Evolutionary conservation across 1,284 basidiomycete genomes (phyloP).

Genomic region (Trichosporon ovoides): DNA sequence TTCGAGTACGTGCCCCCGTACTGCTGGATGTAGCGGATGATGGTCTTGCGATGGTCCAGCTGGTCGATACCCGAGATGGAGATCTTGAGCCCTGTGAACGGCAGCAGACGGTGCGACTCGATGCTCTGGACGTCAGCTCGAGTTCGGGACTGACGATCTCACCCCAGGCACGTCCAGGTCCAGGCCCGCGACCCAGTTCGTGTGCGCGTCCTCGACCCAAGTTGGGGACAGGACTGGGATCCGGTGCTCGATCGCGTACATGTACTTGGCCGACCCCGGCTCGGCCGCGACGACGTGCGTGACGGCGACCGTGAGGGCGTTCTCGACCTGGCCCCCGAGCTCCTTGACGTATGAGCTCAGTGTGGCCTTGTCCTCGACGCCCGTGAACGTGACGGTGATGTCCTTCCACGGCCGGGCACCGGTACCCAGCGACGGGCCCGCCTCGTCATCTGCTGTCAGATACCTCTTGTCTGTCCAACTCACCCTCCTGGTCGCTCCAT

Average conservation of each 20-base stretch:
- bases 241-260: constrained; percentile 41
- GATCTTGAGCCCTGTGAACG: constrained; percentile 39
- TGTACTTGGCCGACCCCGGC: constrained; percentile 38
- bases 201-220: constrained; percentile 38
- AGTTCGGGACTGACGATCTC: neutral
- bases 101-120: constrained; percentile 27
- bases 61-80: constrained; percentile 40
- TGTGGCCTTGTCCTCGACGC: constrained; percentile 40
- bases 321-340: constrained; percentile 37
- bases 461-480: neutral
- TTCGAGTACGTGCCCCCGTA: constrained; percentile 44
- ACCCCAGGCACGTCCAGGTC: constrained; percentile 29
- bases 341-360: constrained; percentile 22
- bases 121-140: constrained; percentile 19
- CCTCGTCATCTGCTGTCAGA: constrained; percentile 28
- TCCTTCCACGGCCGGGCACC: constrained; percentile 32
- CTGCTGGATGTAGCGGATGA: constrained; percentile 33
- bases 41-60: constrained; percentile 40
- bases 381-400: constrained; percentile 41
- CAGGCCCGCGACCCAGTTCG: constrained; percentile 28
- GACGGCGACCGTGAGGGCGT: constrained; percentile 36
- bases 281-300: constrained; percentile 41
- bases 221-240: constrained; percentile 37
- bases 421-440: constrained; percentile 1
- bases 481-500: constrained; percentile 16